phyloP scores from a whole-genome alignment of 1,284 basidiomycete species.

The Fomitopsis schrenkii region DNA sequence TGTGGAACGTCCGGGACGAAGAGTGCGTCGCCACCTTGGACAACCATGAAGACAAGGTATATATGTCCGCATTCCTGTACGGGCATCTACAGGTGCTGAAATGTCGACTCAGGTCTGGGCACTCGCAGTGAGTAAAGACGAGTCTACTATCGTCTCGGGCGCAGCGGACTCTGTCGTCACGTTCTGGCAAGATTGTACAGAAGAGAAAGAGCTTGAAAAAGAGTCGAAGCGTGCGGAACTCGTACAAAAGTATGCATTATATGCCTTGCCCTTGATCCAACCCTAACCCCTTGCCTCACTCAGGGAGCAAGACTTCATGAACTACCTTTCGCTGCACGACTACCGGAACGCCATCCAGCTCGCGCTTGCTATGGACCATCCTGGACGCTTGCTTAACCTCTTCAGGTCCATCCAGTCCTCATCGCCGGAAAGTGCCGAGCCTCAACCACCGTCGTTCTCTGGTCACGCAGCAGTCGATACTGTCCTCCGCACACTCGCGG shows the following conservation, averaged over 20 bases:
- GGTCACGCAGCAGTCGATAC: conserved; percentile 75
- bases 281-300: background rate
- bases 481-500: conserved; percentile 71
- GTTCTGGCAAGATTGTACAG: conserved; percentile 93
- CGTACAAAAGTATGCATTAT: conserved; percentile 67
- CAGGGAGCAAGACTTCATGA: conserved; percentile 94
- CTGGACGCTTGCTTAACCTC: conserved; percentile 80
- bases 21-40: conserved; percentile 88
- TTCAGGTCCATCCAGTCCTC: conserved; percentile 61
- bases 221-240: conserved; percentile 66
- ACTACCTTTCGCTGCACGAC: conserved; percentile 86
- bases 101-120: conserved; percentile 77
- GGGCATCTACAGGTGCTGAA: conserved; percentile 1
- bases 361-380: conserved; percentile 90
- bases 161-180: conserved; percentile 93
- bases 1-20: conserved; percentile 93
- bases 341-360: conserved; percentile 90
- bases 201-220: conserved; percentile 72
- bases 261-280: conserved; percentile 3
- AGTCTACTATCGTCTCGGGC: conserved; percentile 82
- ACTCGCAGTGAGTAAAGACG: conserved; percentile 75
- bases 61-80: conserved; percentile 16
- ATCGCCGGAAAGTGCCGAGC: conserved; percentile 6
- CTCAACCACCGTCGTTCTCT: conserved; percentile 41
- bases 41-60: conserved; percentile 93